phyloP scores from a whole-genome alignment of 306 rosid species.

The Castanospermum australe region DNA sequence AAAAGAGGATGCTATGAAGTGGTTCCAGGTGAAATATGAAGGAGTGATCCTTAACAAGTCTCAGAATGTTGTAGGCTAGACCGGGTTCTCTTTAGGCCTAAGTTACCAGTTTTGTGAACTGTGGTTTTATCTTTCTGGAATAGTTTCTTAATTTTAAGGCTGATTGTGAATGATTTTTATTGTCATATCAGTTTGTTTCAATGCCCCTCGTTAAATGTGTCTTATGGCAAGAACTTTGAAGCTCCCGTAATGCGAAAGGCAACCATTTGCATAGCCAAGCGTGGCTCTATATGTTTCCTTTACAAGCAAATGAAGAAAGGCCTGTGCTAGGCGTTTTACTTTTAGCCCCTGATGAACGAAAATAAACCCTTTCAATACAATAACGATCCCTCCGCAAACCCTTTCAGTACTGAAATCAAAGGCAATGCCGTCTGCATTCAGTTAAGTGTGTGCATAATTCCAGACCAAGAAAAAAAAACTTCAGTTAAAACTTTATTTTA shows the following conservation, averaged over 20 bases:
- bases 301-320: background rate
- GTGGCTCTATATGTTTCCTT: background rate
- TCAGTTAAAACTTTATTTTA: too few species aligned
- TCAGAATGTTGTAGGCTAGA: constrained; percentile 44
- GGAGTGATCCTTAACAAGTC: constrained; percentile 91
- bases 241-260: background rate
- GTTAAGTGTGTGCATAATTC: background rate
- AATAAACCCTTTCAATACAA: background rate
- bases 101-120: constrained; percentile 28
- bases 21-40: constrained; percentile 92
- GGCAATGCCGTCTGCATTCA: background rate
- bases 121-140: constrained; percentile 19
- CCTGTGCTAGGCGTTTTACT: background rate
- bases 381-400: background rate
- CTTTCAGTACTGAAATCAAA: background rate
- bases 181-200: background rate
- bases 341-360: background rate
- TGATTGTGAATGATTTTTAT: background rate
- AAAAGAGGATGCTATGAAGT: constrained; percentile 88
- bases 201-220: background rate
- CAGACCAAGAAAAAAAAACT: too few species aligned
- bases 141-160: constrained; percentile 13
- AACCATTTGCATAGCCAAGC: background rate
- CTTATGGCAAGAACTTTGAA: background rate
- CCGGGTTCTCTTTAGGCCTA: constrained; percentile 3